Evolutionary conservation across 164 flowering plant species (phyloP), one percentile per base, ranked within the genome.

Genomic region (Akebia trifoliata): DNA sequence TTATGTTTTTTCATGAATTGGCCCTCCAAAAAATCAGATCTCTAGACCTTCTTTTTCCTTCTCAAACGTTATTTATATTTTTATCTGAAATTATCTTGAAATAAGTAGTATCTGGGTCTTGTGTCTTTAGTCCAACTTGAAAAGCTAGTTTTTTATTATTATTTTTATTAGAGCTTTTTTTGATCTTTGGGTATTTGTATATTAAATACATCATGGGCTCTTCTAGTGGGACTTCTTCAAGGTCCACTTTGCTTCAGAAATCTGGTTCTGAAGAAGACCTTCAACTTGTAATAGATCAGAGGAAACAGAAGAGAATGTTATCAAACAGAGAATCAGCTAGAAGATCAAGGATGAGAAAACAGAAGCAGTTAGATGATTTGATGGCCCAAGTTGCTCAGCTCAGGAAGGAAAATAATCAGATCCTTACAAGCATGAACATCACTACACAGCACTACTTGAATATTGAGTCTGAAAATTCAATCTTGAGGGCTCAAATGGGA

Each of bases 271-370:
- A 83, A 35, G 84, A 57, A 29, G 82, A 83, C 39, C 49, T 78
- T 32, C 74, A 71, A 70, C 62, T 35, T 1, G 20, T 72, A 63
- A 72, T 76, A 80, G 87, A 89, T 48, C 73, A 73, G 31, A 82
- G 94, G 47, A 87, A 86, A 30, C 62, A 69, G 68, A 87, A 84
- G 69, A 70, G 97, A 66, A 91, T 83, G 97, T 63, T 65, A 39
- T 91, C 97, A 18, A 91, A 91, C 68, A 83, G 97, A 0, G 96
- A 88, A 65, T 87, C 97, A 4, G 97, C 97, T 15, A 68, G 90
- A 63, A 61, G 97, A 25, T 88, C 96, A 14, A 65, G 97, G 72
- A 72, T 80, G 84, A 57, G 88, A 40, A 91, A 91, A 56, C 92
- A 88, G 78, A 79, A 84, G 77, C 94, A 83, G 38, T 36, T 88